Evolutionary conservation across 169 alveolate genomes (phyloP).

Genomic region (Plasmodium chabaudi): DNA sequence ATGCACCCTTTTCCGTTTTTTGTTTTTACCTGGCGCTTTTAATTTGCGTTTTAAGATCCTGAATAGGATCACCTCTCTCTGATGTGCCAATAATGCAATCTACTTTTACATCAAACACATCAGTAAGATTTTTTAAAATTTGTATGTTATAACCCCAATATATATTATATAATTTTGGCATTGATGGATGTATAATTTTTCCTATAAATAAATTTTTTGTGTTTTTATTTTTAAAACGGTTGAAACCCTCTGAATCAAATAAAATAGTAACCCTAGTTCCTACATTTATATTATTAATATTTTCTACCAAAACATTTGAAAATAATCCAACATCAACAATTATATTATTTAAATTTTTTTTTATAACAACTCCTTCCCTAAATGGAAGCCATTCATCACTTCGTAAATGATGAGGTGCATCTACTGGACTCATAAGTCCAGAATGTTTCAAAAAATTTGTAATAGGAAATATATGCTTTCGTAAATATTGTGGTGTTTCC

Average conservation of each 20-base stretch:
- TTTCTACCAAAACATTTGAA: conserved; percentile 79
- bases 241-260: conserved; percentile 26
- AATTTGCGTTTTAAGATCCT: background rate
- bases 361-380: conserved; percentile 75
- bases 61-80: conserved; percentile 35
- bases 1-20: background rate
- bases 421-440: conserved; percentile 98
- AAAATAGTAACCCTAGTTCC: conserved; percentile 77
- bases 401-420: conserved; percentile 98
- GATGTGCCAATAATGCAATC: conserved; percentile 68
- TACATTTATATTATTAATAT: conserved; percentile 59
- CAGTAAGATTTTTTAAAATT: conserved; percentile 53
- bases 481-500: conserved; percentile 98
- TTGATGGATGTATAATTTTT: conserved; percentile 51
- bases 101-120: conserved; percentile 33
- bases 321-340: conserved; percentile 86
- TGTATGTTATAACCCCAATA: conserved; percentile 72
- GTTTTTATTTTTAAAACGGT: conserved; percentile 39
- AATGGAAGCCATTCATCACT: conserved; percentile 94
- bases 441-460: conserved; percentile 92
- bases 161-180: conserved; percentile 41
- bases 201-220: conserved; percentile 38
- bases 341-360: conserved; percentile 24
- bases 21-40: conserved; percentile 16
- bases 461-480: conserved; percentile 89